Evolutionary conservation across 768 basidiomycete species (phyloP).

Genomic region (Plicaturopsis crispa): DNA sequence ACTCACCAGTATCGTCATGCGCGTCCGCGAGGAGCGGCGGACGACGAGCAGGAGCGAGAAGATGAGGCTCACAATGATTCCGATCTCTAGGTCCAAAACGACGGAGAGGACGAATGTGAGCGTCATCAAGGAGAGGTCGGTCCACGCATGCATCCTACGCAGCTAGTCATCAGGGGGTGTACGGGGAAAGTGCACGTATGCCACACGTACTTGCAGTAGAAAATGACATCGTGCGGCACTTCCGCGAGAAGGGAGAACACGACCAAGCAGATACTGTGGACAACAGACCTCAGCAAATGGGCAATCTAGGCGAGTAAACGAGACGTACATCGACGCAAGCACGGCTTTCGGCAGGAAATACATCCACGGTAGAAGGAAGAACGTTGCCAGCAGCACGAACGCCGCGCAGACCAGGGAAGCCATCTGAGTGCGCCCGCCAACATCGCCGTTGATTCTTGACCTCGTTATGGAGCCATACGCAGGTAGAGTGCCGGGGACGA

Average conservation of each 20-base stretch:
- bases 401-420: slow-evolving; percentile 71
- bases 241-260: slow-evolving; percentile 81
- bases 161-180: no score
- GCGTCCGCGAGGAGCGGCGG: slow-evolving; percentile 77
- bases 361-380: slow-evolving; percentile 82
- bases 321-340: slow-evolving; percentile 73
- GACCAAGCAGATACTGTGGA: slow-evolving; percentile 82
- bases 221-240: slow-evolving; percentile 79
- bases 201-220: slow-evolving; percentile 80
- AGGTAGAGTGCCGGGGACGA: slow-evolving; percentile 85
- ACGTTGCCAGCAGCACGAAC: slow-evolving; percentile 75
- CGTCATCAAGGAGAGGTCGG: slow-evolving; percentile 78
- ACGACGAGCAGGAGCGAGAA: slow-evolving; percentile 87
- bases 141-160: slow-evolving; percentile 92
- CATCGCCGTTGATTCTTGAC: slow-evolving; percentile 84
- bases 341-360: slow-evolving; percentile 88
- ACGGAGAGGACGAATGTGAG: slow-evolving; percentile 86
- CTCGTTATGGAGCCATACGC: slow-evolving; percentile 92
- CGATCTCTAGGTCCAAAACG: slow-evolving; percentile 87
- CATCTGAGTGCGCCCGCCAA: slow-evolving; percentile 87
- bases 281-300: not conserved
- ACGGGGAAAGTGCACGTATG: slow-evolving; percentile 8
- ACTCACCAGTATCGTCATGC: slow-evolving; percentile 85
- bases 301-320: no score
- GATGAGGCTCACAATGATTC: slow-evolving; percentile 82